A percentile compares a stretch with the other conserved stretches of the same genome.
phyloP scores from a whole-genome alignment of 108 stramenopile genomes.

The Skeletonema grethae region DNA sequence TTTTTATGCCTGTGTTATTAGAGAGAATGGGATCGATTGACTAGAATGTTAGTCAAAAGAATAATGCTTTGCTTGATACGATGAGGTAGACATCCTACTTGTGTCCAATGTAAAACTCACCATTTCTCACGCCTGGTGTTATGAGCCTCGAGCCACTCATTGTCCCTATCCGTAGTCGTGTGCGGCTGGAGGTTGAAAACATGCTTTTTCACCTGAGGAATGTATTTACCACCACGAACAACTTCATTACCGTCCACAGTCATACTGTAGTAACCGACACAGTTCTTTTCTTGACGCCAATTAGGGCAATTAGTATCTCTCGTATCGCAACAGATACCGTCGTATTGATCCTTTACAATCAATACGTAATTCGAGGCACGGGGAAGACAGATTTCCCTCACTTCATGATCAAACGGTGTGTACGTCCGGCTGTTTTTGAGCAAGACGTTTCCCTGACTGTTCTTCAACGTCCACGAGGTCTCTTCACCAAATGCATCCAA shows the following conservation, averaged over 20 bases:
- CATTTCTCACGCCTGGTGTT: constrained; percentile 17
- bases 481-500: background rate
- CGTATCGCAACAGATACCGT: background rate
- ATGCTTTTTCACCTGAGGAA: background rate
- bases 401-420: background rate
- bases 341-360: background rate
- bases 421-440: background rate
- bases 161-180: constrained; percentile 1
- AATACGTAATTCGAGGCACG: background rate
- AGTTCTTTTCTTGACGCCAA: background rate
- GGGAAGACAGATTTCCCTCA: background rate
- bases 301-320: background rate
- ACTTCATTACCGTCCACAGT: background rate
- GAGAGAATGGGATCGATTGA: too few species aligned
- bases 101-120: background rate
- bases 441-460: background rate
- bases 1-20: constrained; percentile 2
- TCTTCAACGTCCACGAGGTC: background rate
- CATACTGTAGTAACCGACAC: background rate
- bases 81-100: too few species aligned
- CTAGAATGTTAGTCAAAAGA: too few species aligned
- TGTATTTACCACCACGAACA: background rate
- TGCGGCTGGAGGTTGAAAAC: background rate
- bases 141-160: constrained; percentile 27
- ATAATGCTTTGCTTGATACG: too few species aligned